These are phyloP conservation scores for Yamagishiella unicocca DNA, from an alignment of 139 green algal species.

Conservation along the genomic window DNA sequence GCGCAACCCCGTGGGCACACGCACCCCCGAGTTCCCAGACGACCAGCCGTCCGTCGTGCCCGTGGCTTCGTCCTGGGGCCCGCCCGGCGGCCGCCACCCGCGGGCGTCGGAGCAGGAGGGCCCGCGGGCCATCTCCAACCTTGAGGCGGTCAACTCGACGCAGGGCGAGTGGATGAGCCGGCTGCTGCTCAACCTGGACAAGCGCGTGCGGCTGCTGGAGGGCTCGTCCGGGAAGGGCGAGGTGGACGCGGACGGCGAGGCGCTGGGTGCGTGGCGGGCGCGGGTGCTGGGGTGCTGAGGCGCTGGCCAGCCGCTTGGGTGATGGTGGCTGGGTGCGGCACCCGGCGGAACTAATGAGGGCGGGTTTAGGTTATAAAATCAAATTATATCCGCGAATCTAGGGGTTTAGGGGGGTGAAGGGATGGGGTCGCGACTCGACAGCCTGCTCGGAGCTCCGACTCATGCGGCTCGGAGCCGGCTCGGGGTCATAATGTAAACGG, in stretches of 20 bases:
- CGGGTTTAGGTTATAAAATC: no score
- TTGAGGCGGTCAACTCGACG: constrained; percentile 25
- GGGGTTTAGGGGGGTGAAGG: no score
- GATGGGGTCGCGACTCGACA: no score
- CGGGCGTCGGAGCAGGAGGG: not conserved
- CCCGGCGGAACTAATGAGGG: no score
- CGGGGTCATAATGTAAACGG: no score
- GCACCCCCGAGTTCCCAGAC: constrained; percentile 17
- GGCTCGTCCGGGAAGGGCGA: constrained; percentile 11
- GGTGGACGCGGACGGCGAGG: not conserved
- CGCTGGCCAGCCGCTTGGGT: no score
- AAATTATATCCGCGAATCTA: no score
- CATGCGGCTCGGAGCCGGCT: no score
- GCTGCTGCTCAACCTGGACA: constrained; percentile 42
- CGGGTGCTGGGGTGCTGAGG: not conserved
- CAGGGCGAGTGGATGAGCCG: constrained; percentile 34
- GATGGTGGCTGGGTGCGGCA: no score
- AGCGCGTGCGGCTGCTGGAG: constrained; percentile 33
- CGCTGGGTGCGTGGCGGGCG: not conserved
- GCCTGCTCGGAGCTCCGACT: no score
- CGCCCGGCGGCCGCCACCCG: not conserved
- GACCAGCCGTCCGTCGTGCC: not conserved
- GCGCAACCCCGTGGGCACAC: constrained; percentile 28
- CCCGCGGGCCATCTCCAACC: not conserved
- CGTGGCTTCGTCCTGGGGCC: not conserved